These are phyloP conservation scores for Avena insularis DNA, from an alignment of 176 grass and related monocot species.

Conservation along the genomic window DNA sequence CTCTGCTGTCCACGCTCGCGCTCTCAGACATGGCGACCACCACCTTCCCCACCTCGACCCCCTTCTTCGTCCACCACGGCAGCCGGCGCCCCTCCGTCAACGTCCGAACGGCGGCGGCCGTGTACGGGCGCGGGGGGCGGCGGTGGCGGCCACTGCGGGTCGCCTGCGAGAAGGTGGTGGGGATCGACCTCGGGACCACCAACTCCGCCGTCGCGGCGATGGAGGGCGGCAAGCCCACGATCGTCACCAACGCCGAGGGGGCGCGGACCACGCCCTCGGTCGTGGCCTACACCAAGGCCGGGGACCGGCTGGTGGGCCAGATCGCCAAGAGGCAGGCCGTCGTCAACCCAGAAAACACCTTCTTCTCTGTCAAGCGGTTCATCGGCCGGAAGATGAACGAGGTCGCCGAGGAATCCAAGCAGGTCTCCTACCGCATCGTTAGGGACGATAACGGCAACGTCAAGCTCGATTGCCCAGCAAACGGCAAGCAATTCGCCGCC, in stretches of 20 bases:
- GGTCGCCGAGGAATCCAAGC: constrained; percentile 77
- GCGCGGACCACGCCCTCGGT: constrained; percentile 84
- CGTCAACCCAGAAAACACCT: constrained; percentile 83
- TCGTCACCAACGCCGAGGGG: constrained; percentile 89
- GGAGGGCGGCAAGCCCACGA: constrained; percentile 83
- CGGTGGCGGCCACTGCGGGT: constrained; percentile 62
- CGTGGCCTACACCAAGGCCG: constrained; percentile 75
- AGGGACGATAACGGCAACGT: constrained; percentile 78
- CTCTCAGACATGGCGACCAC: constrained; percentile 48
- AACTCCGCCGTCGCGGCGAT: constrained; percentile 80
- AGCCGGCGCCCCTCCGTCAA: constrained; percentile 31
- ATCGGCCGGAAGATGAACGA: constrained; percentile 84
- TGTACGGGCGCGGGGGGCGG: constrained; percentile 43
- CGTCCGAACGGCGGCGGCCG: constrained; percentile 30
- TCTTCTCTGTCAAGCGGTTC: constrained; percentile 82
- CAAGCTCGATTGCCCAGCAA: constrained; percentile 74
- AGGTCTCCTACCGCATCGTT: constrained; percentile 69
- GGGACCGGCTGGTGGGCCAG: constrained; percentile 76
- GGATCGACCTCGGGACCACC: constrained; percentile 88
- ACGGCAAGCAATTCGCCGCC: constrained; percentile 70
- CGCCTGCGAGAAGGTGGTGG: constrained; percentile 71
- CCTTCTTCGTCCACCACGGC: constrained; percentile 42
- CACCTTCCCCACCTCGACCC: constrained; percentile 49
- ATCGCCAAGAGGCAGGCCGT: constrained; percentile 91
- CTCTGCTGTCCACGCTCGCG: neutral